Evolutionary conservation across 176 grass and related monocot species (phyloP).

Genomic region (Puya raimondii): DNA sequence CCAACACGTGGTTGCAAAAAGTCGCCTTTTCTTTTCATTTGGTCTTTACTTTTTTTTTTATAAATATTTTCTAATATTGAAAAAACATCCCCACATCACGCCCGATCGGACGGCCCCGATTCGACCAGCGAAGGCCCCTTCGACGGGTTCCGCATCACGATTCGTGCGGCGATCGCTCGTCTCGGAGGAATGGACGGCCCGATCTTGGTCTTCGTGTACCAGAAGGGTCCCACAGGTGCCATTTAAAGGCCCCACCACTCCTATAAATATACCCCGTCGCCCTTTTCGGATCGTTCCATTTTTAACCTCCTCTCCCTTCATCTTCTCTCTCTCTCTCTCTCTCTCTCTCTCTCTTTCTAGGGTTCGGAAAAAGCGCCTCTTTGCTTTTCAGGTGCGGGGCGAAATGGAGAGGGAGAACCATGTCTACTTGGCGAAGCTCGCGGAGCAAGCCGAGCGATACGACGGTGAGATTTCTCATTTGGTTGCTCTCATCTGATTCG

Average conservation of each 20-base stretch:
- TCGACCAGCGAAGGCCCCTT: neutral
- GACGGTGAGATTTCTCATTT: conserved; percentile 12
- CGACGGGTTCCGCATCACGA: conserved; percentile 3
- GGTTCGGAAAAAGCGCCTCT: neutral
- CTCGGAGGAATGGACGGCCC: neutral
- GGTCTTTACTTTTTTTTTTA: neutral
- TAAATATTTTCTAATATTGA: neutral
- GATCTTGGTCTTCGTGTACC: neutral
- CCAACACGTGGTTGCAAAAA: too few relatives aligned
- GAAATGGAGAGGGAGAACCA: conserved; percentile 28
- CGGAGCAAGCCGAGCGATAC: conserved; percentile 34
- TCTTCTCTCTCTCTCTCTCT: neutral
- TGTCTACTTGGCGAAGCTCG: conserved; percentile 29
- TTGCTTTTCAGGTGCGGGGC: neutral
- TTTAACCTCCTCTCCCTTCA: neutral
- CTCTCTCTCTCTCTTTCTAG: neutral
- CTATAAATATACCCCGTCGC: neutral
- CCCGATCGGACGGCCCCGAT: neutral
- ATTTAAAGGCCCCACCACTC: neutral
- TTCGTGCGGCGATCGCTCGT: conserved; percentile 1
- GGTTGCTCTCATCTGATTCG: neutral
- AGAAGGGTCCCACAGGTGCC: neutral
- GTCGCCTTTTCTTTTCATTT: neutral
- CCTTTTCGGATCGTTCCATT: conserved; percentile 29
- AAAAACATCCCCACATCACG: neutral